Evolutionary conservation across 2,329 filamentous ascomycete species (phyloP), one percentile per base, ranked within the genome.

Genomic region (Colletotrichum salicis): DNA sequence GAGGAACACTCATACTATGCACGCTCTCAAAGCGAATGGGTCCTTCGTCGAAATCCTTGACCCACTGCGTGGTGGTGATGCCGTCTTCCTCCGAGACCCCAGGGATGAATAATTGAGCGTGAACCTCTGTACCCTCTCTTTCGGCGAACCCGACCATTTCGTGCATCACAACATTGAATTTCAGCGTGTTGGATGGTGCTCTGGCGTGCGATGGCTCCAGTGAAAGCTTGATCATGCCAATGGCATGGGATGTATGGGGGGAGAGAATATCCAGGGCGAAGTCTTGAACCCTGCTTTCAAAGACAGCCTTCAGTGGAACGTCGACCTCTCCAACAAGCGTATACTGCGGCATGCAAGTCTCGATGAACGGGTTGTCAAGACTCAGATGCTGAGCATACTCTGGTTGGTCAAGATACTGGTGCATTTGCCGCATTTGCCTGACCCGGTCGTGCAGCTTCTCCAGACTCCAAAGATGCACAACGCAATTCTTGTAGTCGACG

Each of bases 101-200:
- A 6, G 96, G 94, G 48, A 99, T 92, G 79, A 97, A 98, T n/a
- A 99, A 89, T 82, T 98, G 95, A 1, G 95, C 96, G 81, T 99
- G 96, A 33, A 99, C 95, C 75, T 97, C 93, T 0, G 94, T 97
- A 15, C 96, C 96, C 84, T 99, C 96, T 73, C 96, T 91, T 82
- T 99, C 96, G 0, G 96, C 93, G 76, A 99, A 99, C 1, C 96
- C 96, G 45, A 96, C 85, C 83, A 99, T 90, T 79, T 98, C 95
- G 78, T 97, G 95, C 94, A 99, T 97, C 37, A 98, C 95, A 5
- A 98, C 95, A 77, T 98, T 99, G 84, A 99, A 99, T 80, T 98
- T 99, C 70, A 98, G 85, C 2, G 94, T 98, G 70, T 94, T 96
- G 13, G 94, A 93, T 15, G 96, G 96, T 4, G 95, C 96, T 77